Evolutionary conservation across 1,284 basidiomycete species (phyloP).

Genomic region (Jaminaea rosea): DNA sequence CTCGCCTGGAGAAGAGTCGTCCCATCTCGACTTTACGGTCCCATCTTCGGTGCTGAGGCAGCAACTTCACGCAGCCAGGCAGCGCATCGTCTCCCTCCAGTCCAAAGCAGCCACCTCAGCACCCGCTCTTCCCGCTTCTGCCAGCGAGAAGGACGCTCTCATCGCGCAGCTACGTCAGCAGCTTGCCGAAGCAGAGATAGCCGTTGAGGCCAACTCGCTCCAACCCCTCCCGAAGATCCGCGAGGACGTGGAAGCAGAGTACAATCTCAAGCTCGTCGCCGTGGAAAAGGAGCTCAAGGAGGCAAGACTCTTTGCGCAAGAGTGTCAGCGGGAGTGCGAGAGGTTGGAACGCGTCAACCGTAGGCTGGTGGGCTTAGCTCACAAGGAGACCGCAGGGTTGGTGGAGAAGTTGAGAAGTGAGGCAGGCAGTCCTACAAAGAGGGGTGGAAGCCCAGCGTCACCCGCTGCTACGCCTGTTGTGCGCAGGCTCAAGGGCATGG

Average conservation of each 20-base stretch:
- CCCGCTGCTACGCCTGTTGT: too few relatives aligned
- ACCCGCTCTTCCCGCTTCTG: too few relatives aligned
- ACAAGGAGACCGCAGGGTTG: background rate
- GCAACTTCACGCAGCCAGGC: slow-evolving; percentile 31
- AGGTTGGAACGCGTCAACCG: slow-evolving; percentile 16
- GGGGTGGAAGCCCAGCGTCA: too few relatives aligned
- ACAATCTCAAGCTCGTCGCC: slow-evolving; percentile 3
- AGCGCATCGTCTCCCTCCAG: slow-evolving; percentile 21
- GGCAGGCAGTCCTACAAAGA: background rate
- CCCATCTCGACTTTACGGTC: slow-evolving; percentile 21
- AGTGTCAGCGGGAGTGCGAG: slow-evolving; percentile 19
- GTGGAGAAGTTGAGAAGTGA: slow-evolving; percentile 2
- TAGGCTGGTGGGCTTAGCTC: background rate
- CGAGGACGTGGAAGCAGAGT: slow-evolving; percentile 39
- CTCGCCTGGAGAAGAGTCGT: background rate
- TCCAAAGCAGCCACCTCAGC: slow-evolving; percentile 5
- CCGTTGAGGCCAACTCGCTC: slow-evolving; percentile 29
- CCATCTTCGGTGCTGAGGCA: slow-evolving; percentile 32
- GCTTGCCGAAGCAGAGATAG: slow-evolving; percentile 33
- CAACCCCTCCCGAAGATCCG: slow-evolving; percentile 30
- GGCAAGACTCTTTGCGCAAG: slow-evolving; percentile 25
- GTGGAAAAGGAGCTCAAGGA: slow-evolving; percentile 12
- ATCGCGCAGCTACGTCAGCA: slow-evolving; percentile 24
- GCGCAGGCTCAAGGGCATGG: too few relatives aligned
- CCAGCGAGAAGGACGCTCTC: slow-evolving; percentile 18